Base-by-base conservation (phyloP, 495 filamentous ascomycete genomes). In the Xylaria flabelliformis region DNA sequence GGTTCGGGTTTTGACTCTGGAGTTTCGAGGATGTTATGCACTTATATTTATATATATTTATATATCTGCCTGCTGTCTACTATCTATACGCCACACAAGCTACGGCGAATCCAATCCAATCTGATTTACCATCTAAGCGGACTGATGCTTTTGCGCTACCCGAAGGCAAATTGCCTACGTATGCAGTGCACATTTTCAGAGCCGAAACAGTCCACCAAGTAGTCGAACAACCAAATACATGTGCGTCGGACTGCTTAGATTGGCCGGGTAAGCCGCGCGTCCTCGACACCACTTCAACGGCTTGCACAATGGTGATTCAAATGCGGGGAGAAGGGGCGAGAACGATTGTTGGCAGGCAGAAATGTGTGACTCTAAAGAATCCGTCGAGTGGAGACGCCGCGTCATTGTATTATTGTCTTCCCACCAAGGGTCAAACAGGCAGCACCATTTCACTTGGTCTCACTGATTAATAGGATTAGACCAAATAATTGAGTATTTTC, bases 151-250 rank as follows among this genome's bases (percentile, higher is more conserved):
- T 34, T 8, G 36, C 39, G 56, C 39, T 12, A 15, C 56, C 12
- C 56, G 39, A 34, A 61, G 56, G 56, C 56, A 61, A 36, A 61
- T 2, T 17, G 19, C 29, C 10, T 61, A 61, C 56, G 56, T 39
- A 61, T 15, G 39, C 32, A 15, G 56, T 34, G 39, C 56, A 19
- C 29, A n/a, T 1, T 13, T n/a, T 61, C 15, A n/a, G 0, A 36
- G 26, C 56, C 7, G 36, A 15, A 61, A 61, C 32, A 36, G 32
- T 17, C 56, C 32, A 61, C 3, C 36, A 61, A 34, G 6, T 32
- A 39, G 32, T 39, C 17, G 5, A 50, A 50, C 46, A 5, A 50
- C 46, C 17, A 39, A n/a, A 39, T 5, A 17, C 1, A 15, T 36
- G 13, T 36, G 17, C 19, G 46, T 19, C 39, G 39, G 39, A 42